Conservation (phyloP, 2,329 filamentous ascomycete species). For the Plectosphaerella plurivora region DNA sequence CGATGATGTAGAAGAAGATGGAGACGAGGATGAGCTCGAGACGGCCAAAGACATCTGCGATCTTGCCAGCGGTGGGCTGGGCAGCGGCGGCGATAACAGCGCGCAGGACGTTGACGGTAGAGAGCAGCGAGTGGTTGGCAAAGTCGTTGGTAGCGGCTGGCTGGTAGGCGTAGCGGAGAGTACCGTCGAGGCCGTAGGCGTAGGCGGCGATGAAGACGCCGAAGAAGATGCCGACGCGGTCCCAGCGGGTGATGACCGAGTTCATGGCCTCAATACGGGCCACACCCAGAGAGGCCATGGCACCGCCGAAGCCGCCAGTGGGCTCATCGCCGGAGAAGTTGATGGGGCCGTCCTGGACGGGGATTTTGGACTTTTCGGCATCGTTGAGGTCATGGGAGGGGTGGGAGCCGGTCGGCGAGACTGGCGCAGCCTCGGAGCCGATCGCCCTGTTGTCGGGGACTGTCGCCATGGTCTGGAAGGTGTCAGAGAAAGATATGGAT, state of each 20-base stretch:
- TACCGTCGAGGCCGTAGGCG: conserved; percentile 58
- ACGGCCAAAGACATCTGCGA: conserved; percentile 61
- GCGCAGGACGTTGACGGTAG: conserved; percentile 54
- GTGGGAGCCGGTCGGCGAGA: conserved; percentile 38
- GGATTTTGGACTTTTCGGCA: neutral
- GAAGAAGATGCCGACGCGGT: conserved; percentile 54
- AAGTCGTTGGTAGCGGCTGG: conserved; percentile 48
- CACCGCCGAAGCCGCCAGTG: neutral
- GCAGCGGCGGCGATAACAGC: conserved; percentile 56
- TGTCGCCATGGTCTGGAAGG: too few species aligned
- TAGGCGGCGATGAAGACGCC: conserved; percentile 61
- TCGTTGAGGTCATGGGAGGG: neutral
- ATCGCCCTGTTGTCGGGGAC: neutral
- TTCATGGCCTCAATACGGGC: conserved; percentile 54
- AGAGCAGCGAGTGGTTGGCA: conserved; percentile 46
- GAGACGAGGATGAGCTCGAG: conserved; percentile 53
- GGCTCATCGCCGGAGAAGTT: neutral
- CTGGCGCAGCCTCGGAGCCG: conserved; percentile 22
- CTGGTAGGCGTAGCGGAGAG: conserved; percentile 51
- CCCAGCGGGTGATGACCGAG: conserved; percentile 42
- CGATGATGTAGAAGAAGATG: conserved; percentile 54
- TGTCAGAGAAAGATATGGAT: too few species aligned
- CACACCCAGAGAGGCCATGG: conserved; percentile 46
- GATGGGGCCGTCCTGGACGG: neutral
- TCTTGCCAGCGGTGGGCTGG: conserved; percentile 52